These are phyloP conservation scores for Candida chilensis DNA, from an alignment of 805 yeast species.

Conservation along the genomic window DNA sequence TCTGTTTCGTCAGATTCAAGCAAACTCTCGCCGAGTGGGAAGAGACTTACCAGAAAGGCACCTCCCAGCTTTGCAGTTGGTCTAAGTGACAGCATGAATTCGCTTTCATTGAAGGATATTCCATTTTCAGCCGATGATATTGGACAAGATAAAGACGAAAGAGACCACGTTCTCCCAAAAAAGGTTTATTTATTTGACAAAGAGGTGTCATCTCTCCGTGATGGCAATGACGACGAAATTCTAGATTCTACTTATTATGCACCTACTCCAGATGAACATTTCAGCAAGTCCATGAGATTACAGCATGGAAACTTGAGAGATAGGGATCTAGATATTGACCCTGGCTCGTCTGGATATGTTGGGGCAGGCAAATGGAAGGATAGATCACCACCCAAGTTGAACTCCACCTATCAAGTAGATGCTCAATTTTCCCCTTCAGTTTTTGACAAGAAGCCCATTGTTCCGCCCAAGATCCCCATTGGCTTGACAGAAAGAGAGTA, in stretches of 20 bases:
- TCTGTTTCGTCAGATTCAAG: too few species aligned
- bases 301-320: conserved; percentile 10
- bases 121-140: conserved; percentile 35
- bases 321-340: conserved; percentile 7
- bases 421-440: conserved; percentile 20
- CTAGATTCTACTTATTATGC: conserved; percentile 24
- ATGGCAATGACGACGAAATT: conserved; percentile 13
- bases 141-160: conserved; percentile 19
- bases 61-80: too few species aligned
- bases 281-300: conserved; percentile 12
- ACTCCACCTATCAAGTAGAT: neutral
- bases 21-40: too few species aligned
- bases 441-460: conserved; percentile 18
- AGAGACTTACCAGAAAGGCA: too few species aligned
- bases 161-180: conserved; percentile 16
- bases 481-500: conserved; percentile 32
- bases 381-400: neutral
- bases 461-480: conserved; percentile 33
- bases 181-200: conserved; percentile 23
- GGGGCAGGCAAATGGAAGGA: conserved; percentile 4
- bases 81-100: too few species aligned
- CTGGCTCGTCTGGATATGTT: conserved; percentile 1
- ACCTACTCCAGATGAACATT: conserved; percentile 32
- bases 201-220: conserved; percentile 6
- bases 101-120: conserved; percentile 6